Evolutionary conservation across 2,329 filamentous ascomycete species (phyloP).

Genomic region (Fusarium falciforme): DNA sequence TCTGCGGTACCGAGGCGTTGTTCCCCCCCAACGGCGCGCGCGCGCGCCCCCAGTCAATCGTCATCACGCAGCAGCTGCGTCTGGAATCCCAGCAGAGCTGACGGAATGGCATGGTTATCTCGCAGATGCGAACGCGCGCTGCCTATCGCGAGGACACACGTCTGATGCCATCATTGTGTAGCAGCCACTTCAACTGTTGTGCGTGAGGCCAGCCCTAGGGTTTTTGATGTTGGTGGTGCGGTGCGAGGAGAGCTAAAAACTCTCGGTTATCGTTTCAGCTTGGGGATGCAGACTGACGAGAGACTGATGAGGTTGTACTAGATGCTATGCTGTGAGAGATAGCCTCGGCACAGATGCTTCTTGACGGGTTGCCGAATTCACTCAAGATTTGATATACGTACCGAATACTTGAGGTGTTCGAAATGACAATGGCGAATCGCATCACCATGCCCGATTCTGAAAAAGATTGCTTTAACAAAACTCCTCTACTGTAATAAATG

Average conservation of each 20-base stretch:
- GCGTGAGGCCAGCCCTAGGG: not conserved
- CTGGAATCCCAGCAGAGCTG: constrained; percentile 9
- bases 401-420: not conserved
- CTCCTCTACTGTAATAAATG: not conserved
- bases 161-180: constrained; percentile 37
- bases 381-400: not conserved
- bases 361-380: not conserved
- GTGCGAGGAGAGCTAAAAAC: not conserved
- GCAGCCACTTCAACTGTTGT: constrained; percentile 5
- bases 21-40: not conserved
- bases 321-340: not conserved
- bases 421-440: not conserved
- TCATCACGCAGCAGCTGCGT: constrained; percentile 38
- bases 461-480: not conserved
- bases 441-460: not conserved
- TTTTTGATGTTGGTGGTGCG: not conserved
- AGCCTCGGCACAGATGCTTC: not conserved
- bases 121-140: not conserved
- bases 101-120: constrained; percentile 18
- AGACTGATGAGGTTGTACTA: not conserved
- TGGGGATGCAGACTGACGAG: constrained; percentile 3
- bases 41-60: constrained; percentile 13
- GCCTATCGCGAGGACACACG: constrained; percentile 32
- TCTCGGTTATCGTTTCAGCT: constrained; percentile 28
- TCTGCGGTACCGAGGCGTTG: constrained; percentile 35